Evolutionary conservation across 2,329 filamentous ascomycete genomes (phyloP), one percentile per base, ranked within the genome.

Genomic region (Apiospora arundinis): DNA sequence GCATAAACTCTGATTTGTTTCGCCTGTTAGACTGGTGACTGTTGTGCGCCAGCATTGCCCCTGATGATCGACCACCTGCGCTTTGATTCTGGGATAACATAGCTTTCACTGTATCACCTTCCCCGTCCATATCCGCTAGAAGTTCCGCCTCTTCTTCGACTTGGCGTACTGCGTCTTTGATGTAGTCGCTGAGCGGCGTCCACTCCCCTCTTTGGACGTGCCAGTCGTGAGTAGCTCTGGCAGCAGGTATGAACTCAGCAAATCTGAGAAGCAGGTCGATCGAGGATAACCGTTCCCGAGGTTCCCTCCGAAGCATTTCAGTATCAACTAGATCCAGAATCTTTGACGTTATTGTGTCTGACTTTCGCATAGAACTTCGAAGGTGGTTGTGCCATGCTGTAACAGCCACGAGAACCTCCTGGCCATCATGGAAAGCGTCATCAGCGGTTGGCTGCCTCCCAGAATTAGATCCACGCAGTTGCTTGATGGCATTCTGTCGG

Each of bases 311-410:
- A 21, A 76, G 67, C 74, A 79, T 77, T 2, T 74, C 44, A 0
- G 45, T 42, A 40, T 80, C 79, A 6, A 81, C 71, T 8, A 80
- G 52, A 4, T 78, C 76, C 3, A 79, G 72, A 0, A 78, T 69
- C 2, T 69, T 46, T 0, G 68, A 42, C 0, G 79, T 79, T 9
- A 76, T 63, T 1, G 49, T 69, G 28, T 81, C 79, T 0, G 71
- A 72, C 23, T 68, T 73, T 16, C 77, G 71, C 23, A 73, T 16
- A 8, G 46, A 67, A 18, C 11, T 40, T 40, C 73, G 72, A 9
- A 79, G 70, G 67, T 73, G 72, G n/a, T 69, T 21, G 67, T 79
- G 78, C 78, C 77, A 79, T 49, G 70, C 40, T 5, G 46, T 71
- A 12, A 79, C 74, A 23, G 70, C 74, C 0, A 23, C 9, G 2